Evolutionary conservation across 2,329 filamentous ascomycete genomes (phyloP).

Genomic region (Ophiostoma triangulosporum): DNA sequence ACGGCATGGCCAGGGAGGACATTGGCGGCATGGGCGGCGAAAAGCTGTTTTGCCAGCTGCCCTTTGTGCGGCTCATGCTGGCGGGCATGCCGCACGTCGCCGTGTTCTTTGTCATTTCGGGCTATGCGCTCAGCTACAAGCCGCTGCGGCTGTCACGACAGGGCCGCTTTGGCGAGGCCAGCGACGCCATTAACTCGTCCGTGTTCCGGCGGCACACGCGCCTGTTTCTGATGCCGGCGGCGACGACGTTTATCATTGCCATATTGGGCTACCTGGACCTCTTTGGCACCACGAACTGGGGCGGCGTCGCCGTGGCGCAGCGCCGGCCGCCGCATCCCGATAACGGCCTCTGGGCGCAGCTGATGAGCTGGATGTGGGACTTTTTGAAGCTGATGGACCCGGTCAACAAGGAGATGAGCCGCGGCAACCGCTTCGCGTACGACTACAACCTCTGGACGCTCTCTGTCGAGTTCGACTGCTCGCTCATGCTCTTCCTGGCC

Average conservation of each 20-base stretch:
- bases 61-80: conserved; percentile 24
- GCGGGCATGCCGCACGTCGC: conserved; percentile 25
- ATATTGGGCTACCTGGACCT: conserved; percentile 7
- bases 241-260: conserved; percentile 8
- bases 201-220: conserved; percentile 15
- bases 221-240: conserved; percentile 13
- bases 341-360: conserved; percentile 3
- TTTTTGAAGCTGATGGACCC: conserved; percentile 8
- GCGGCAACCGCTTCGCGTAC: conserved; percentile 15
- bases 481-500: conserved; percentile 22
- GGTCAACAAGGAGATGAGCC: conserved; percentile 10
- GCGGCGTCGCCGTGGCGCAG: conserved; percentile 5
- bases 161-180: conserved; percentile 11
- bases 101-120: conserved; percentile 35
- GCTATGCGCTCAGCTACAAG: conserved; percentile 16
- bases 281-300: conserved; percentile 11
- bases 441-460: conserved; percentile 25
- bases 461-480: conserved; percentile 24
- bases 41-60: conserved; percentile 18
- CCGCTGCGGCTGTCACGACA: conserved; percentile 13
- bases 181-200: conserved; percentile 13
- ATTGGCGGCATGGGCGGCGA: conserved; percentile 13
- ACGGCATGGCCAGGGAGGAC: conserved; percentile 11
- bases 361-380: conserved; percentile 8
- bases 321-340: conserved; percentile 9